phyloP scores from a whole-genome alignment of 208 protist genomes.

The Herpetomonas samuelpessoai region DNA sequence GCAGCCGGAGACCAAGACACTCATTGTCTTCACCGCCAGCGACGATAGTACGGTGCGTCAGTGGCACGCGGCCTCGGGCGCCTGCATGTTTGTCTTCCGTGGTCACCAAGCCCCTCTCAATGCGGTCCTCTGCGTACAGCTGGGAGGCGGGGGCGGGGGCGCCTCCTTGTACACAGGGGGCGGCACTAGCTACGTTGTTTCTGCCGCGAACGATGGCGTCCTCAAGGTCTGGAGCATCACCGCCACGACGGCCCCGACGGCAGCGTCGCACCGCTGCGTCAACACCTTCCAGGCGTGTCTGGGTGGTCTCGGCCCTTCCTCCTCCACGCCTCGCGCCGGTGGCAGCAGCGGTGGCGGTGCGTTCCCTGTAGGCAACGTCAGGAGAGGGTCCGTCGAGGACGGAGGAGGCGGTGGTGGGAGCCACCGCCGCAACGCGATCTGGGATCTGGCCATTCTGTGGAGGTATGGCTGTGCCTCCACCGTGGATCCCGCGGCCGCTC shows the following conservation, averaged over 20 bases:
- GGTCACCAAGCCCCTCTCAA: constrained; percentile 41
- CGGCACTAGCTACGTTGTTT: constrained; percentile 26
- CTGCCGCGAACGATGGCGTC: constrained; percentile 24
- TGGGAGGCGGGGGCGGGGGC: not conserved
- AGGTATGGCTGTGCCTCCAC: no score
- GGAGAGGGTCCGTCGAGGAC: not conserved
- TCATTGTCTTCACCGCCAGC: constrained; percentile 37
- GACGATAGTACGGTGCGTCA: constrained; percentile 55
- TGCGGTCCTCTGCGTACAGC: constrained; percentile 23
- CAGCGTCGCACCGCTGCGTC: constrained; percentile 25
- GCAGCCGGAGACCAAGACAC: constrained; percentile 7
- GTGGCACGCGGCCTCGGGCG: constrained; percentile 31
- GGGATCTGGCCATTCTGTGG: constrained; percentile 16
- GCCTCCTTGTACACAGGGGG: not conserved
- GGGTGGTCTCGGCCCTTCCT: not conserved
- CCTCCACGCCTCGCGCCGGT: not conserved
- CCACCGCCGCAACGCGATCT: constrained; percentile 10
- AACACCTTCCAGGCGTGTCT: constrained; percentile 25
- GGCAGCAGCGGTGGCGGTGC: not conserved
- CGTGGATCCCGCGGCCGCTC: no score
- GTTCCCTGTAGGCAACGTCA: not conserved
- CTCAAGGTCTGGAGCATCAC: constrained; percentile 36
- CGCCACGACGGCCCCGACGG: not conserved
- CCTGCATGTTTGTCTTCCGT: constrained; percentile 40
- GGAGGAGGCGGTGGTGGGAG: constrained; percentile 1